Conservation (phyloP, 495 filamentous ascomycete species). For the Talaromyces stipitatus region DNA sequence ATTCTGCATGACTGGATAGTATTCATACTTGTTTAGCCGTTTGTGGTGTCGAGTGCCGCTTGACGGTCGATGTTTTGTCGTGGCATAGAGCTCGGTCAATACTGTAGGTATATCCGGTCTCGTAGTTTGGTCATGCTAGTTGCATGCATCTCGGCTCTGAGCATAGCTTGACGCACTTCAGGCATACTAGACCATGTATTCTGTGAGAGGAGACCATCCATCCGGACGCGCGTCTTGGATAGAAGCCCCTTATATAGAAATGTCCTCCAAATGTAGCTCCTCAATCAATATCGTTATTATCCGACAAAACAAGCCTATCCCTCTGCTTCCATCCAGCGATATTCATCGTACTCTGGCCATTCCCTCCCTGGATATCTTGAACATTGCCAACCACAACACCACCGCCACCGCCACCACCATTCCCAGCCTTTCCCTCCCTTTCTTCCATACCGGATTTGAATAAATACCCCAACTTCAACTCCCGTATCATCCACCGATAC, state of each 20-base stretch:
- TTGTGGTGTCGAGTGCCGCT: neutral
- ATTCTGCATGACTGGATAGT: neutral
- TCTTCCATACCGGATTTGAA: neutral
- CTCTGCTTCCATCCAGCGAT: neutral
- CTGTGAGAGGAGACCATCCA: neutral
- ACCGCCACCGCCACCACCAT: neutral
- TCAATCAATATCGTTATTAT: neutral
- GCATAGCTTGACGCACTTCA: too few relatives aligned
- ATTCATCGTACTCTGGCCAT: too few relatives aligned
- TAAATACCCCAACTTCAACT: neutral
- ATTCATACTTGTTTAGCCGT: neutral
- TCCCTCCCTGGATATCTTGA: too few relatives aligned
- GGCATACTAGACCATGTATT: too few relatives aligned
- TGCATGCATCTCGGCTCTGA: too few relatives aligned
- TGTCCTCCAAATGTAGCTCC: neutral
- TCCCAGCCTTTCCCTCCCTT: neutral
- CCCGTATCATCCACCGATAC: conserved; percentile 4
- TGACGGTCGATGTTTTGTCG: too few relatives aligned
- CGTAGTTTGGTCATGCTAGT: too few relatives aligned
- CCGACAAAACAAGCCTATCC: neutral
- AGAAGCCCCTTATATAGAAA: neutral
- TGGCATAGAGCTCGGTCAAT: too few relatives aligned
- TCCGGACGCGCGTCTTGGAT: too few relatives aligned
- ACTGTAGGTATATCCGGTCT: too few relatives aligned
- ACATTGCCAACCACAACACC: too few relatives aligned